Evolutionary conservation across 495 filamentous ascomycete species (phyloP).

Genomic region (Daldinia caldariorum): DNA sequence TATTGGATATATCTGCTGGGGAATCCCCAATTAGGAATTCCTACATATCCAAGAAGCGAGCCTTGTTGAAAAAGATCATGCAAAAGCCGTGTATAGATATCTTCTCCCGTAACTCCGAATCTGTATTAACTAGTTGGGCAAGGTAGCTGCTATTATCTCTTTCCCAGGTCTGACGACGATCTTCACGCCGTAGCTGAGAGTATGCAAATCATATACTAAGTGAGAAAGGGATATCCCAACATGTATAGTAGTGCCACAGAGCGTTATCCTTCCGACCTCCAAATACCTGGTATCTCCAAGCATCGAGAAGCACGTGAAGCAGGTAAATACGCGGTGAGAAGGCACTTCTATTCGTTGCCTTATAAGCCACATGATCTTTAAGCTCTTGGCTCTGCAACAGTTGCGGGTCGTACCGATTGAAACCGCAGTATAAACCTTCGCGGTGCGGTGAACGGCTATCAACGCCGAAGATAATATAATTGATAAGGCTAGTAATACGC

Average conservation of each 20-base stretch:
- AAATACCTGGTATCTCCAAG: background rate
- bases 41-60: background rate
- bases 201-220: background rate
- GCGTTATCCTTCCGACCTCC: background rate
- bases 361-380: background rate
- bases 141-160: background rate
- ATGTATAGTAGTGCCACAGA: background rate
- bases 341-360: background rate
- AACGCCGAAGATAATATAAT: too few relatives aligned
- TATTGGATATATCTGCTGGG: background rate
- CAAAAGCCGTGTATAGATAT: background rate
- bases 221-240: background rate
- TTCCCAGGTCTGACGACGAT: too few relatives aligned
- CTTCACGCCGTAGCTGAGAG: background rate
- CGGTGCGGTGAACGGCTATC: too few relatives aligned
- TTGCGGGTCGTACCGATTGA: too few relatives aligned
- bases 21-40: background rate
- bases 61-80: background rate
- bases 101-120: background rate
- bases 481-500: too few relatives aligned
- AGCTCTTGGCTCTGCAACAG: background rate
- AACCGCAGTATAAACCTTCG: too few relatives aligned
- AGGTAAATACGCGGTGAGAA: background rate
- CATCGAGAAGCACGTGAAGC: background rate
- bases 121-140: background rate